These are phyloP conservation scores for Talaromyces sp. DNA, from an alignment of 2,329 filamentous ascomycete genomes.

Conservation along the genomic window DNA sequence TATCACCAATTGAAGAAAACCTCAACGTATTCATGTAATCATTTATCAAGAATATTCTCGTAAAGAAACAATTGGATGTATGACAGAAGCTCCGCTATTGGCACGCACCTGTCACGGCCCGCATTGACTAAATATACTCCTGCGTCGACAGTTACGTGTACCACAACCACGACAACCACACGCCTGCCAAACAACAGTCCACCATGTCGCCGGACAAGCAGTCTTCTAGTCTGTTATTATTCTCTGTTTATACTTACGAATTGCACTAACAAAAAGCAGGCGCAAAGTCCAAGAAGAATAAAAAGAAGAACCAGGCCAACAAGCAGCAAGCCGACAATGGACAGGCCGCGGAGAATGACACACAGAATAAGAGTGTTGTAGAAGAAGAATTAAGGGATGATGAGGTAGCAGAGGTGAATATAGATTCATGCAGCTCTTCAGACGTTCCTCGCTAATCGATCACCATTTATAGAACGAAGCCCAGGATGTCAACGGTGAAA, in stretches of 20 bases:
- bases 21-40: neutral
- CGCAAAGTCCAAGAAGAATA: slow-evolving; percentile 56
- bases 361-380: slow-evolving; percentile 20
- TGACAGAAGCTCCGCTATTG: slow-evolving; percentile 1
- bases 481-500: slow-evolving; percentile 14
- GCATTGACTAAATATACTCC: slow-evolving; percentile 3
- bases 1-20: neutral
- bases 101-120: neutral
- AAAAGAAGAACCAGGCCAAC: slow-evolving; percentile 53
- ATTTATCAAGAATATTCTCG: too few relatives aligned
- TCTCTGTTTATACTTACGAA: slow-evolving; percentile 22
- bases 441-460: neutral
- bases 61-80: too few relatives aligned
- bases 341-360: slow-evolving; percentile 24
- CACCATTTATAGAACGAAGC: slow-evolving; percentile 1
- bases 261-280: slow-evolving; percentile 25
- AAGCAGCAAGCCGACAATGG: slow-evolving; percentile 43
- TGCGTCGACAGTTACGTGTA: slow-evolving; percentile 4
- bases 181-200: neutral
- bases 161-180: slow-evolving; percentile 2
- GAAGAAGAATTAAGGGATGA: slow-evolving; percentile 35
- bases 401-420: slow-evolving; percentile 40
- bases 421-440: slow-evolving; percentile 4
- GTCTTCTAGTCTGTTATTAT: slow-evolving; percentile 15
- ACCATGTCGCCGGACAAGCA: slow-evolving; percentile 18